A percentile compares a stretch with the other conserved stretches of the same genome.
phyloP scores from a whole-genome alignment of 2,329 filamentous ascomycete species.

The Venturia nashicola region DNA sequence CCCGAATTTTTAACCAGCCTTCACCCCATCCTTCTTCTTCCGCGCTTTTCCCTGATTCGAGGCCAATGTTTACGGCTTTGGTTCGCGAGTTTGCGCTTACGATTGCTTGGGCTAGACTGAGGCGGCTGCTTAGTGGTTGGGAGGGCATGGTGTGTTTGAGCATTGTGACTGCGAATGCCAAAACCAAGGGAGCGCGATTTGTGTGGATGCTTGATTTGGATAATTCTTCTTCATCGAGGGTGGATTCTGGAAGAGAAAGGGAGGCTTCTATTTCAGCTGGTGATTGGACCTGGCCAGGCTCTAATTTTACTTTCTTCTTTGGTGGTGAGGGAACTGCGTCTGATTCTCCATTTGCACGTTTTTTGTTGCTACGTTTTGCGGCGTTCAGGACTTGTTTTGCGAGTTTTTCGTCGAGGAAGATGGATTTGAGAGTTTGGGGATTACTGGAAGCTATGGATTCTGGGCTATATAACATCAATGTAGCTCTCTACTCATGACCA shows the following conservation, averaged over 20 bases:
- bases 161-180: constrained; percentile 66
- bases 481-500: background rate
- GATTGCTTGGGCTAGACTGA: constrained; percentile 74
- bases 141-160: constrained; percentile 73
- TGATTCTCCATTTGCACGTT: constrained; percentile 29
- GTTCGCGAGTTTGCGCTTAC: constrained; percentile 69
- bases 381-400: constrained; percentile 45
- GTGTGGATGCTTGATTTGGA: constrained; percentile 49
- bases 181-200: constrained; percentile 69
- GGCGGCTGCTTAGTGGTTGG: constrained; percentile 69
- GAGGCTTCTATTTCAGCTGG: constrained; percentile 51
- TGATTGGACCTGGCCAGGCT: constrained; percentile 16
- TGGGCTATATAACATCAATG: background rate
- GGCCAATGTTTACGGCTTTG: constrained; percentile 63
- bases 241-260: constrained; percentile 44
- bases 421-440: constrained; percentile 27
- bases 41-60: constrained; percentile 51
- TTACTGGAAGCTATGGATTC: constrained; percentile 35
- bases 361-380: constrained; percentile 44
- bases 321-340: constrained; percentile 19
- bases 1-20: constrained; percentile 59
- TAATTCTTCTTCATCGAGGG: constrained; percentile 47
- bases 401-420: constrained; percentile 40
- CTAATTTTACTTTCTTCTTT: constrained; percentile 25
- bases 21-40: constrained; percentile 62